A percentile compares a stretch with the other conserved stretches of the same genome.
phyloP scores from a whole-genome alignment of 139 green algal species.

The Chlorella sp. region DNA sequence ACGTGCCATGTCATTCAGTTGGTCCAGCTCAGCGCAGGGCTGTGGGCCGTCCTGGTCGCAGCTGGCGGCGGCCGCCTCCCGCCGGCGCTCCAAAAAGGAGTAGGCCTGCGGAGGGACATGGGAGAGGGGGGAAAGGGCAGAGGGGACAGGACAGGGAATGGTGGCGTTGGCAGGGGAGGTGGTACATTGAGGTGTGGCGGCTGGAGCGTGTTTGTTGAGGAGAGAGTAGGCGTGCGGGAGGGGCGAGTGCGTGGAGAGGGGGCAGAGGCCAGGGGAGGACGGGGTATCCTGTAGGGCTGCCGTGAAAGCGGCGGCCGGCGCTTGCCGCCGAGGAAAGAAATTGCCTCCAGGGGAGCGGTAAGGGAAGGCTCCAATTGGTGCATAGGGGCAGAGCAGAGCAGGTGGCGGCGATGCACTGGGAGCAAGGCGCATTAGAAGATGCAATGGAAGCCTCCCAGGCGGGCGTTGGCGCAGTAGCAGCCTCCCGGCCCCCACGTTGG shows the following conservation, averaged over 20 bases:
- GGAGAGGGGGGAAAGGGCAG: background rate
- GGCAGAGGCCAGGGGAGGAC: background rate
- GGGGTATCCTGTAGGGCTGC: no score
- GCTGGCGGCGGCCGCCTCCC: background rate
- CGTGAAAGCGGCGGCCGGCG: background rate
- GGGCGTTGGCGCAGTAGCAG: no score
- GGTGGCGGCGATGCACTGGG: background rate
- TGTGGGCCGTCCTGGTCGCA: background rate
- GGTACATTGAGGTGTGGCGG: no score
- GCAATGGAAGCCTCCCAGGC: background rate
- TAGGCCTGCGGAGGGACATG: constrained; percentile 1
- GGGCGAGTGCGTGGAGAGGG: background rate
- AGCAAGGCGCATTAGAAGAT: background rate
- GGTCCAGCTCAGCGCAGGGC: background rate
- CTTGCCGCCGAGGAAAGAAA: constrained; percentile 5
- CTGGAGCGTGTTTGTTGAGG: no score
- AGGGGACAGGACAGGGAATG: no score
- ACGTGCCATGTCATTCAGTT: constrained; percentile 23
- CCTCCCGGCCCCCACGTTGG: no score
- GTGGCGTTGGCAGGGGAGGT: no score
- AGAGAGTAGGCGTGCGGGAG: no score
- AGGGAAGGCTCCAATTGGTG: no score
- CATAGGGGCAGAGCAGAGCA: background rate
- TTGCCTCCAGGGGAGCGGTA: background rate
- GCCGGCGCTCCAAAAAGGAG: constrained; percentile 15